Conservation (phyloP, 2,329 filamentous ascomycete species). For the Xylaria sp. region DNA sequence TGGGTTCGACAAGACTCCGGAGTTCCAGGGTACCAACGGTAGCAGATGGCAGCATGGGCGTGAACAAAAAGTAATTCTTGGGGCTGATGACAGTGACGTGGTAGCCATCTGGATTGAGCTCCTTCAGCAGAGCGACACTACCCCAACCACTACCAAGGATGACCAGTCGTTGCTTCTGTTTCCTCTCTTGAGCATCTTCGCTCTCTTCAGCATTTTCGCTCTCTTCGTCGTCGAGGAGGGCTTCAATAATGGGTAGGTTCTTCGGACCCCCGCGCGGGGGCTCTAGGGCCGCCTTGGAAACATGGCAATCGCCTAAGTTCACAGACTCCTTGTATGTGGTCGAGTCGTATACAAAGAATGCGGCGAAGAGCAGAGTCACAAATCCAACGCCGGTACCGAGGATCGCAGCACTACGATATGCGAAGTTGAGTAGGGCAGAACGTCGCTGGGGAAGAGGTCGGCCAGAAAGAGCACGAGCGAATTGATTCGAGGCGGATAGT, state of each 20-base stretch:
- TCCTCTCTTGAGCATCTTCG: conserved; percentile 74
- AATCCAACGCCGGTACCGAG: conserved; percentile 81
- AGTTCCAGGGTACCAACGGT: conserved; percentile 95
- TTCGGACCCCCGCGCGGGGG: conserved; percentile 90
- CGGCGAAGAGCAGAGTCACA: conserved; percentile 74
- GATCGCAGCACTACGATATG: conserved; percentile 76
- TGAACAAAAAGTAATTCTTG: conserved; percentile 97
- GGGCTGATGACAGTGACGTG: conserved; percentile 96
- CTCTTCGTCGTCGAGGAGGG: conserved; percentile 90
- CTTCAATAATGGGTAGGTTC: conserved; percentile 90
- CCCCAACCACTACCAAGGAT: conserved; percentile 96
- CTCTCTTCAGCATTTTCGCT: conserved; percentile 78
- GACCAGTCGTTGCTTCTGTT: conserved; percentile 91
- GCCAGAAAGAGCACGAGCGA: conserved; percentile 61
- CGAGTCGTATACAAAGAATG: conserved; percentile 94
- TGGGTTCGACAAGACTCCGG: conserved; percentile 90
- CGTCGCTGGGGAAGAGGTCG: conserved; percentile 62
- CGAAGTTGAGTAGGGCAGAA: conserved; percentile 65
- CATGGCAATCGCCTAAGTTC: conserved; percentile 76
- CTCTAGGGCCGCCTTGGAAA: conserved; percentile 85
- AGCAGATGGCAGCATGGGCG: conserved; percentile 95
- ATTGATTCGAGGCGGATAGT: conserved; percentile 43
- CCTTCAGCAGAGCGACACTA: conserved; percentile 90
- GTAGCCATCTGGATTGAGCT: conserved; percentile 89
- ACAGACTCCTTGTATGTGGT: conserved; percentile 84